Evolutionary conservation across 2,329 filamentous ascomycete species (phyloP).

Genomic region (Paecilomyces dactylethromorphus): DNA sequence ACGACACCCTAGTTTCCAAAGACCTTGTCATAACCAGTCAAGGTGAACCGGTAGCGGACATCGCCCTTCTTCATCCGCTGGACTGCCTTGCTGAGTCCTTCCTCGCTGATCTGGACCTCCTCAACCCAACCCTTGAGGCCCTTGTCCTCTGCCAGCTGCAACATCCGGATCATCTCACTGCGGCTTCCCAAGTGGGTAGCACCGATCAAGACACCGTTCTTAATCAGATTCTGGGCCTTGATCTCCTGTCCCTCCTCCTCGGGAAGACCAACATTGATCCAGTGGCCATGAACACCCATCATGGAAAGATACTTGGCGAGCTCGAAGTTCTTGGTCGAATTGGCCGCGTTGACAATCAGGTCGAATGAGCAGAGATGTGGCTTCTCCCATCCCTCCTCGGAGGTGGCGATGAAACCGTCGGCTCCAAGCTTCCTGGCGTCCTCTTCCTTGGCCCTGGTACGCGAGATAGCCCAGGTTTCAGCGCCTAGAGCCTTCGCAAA

Average conservation of each 20-base stretch:
- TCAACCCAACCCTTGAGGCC: conserved; percentile 62
- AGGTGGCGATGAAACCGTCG: conserved; percentile 54
- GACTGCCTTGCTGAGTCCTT: conserved; percentile 63
- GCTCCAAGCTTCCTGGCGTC: conserved; percentile 55
- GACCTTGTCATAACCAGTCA: conserved; percentile 44
- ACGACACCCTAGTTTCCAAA: conserved; percentile 14
- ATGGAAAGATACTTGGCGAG: conserved; percentile 63
- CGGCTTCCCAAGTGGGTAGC: conserved; percentile 65
- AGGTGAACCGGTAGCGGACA: conserved; percentile 65
- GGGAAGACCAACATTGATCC: conserved; percentile 73
- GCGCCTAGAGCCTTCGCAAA: conserved; percentile 63
- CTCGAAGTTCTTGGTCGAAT: conserved; percentile 63
- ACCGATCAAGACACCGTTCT: conserved; percentile 66
- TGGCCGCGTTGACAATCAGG: conserved; percentile 68
- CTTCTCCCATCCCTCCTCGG: conserved; percentile 53
- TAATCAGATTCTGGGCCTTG: conserved; percentile 66
- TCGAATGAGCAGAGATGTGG: conserved; percentile 50
- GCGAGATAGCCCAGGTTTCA: conserved; percentile 57
- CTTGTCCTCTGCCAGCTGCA: conserved; percentile 64
- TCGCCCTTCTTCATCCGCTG: conserved; percentile 64
- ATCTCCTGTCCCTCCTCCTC: conserved; percentile 67
- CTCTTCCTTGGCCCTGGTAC: conserved; percentile 53
- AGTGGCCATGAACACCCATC: conserved; percentile 74
- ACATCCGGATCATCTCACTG: conserved; percentile 64
- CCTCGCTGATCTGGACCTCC: conserved; percentile 65